Conservation (phyloP, 2,329 filamentous ascomycete genomes). For the Fusarium pseudograminearum region DNA sequence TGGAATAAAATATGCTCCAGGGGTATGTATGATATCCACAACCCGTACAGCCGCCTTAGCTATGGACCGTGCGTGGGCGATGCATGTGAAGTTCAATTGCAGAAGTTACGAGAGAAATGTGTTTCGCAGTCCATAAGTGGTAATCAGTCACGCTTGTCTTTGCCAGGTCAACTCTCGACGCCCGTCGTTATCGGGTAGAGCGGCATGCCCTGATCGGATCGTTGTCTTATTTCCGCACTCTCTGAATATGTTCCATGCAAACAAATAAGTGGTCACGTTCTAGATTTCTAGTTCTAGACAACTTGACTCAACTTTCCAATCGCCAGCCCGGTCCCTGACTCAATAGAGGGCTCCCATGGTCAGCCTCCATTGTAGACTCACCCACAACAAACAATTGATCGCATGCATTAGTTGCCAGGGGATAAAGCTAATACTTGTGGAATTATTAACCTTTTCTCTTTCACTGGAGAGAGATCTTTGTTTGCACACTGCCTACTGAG, state of each 20-base stretch:
- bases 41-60: slow-evolving; percentile 17
- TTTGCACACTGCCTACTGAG: neutral
- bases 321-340: slow-evolving; percentile 10
- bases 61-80: slow-evolving; percentile 13
- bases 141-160: slow-evolving; percentile 30
- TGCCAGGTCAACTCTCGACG: slow-evolving; percentile 7
- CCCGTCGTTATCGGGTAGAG: slow-evolving; percentile 2
- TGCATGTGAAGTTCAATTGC: slow-evolving; percentile 1
- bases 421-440: neutral
- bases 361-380: neutral
- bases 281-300: slow-evolving; percentile 4
- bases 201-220: slow-evolving; percentile 4
- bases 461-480: neutral
- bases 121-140: slow-evolving; percentile 14
- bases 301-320: slow-evolving; percentile 6
- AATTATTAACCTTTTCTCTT: neutral
- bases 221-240: neutral
- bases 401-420: neutral
- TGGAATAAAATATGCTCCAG: neutral
- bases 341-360: neutral
- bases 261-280: slow-evolving; percentile 5
- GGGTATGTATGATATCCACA: slow-evolving; percentile 22
- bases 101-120: slow-evolving; percentile 17
- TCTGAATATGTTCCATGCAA: neutral
- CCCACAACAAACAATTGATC: neutral